phyloP scores from a whole-genome alignment of 257 asterid genomes.

The Nicotiana attenuata region DNA sequence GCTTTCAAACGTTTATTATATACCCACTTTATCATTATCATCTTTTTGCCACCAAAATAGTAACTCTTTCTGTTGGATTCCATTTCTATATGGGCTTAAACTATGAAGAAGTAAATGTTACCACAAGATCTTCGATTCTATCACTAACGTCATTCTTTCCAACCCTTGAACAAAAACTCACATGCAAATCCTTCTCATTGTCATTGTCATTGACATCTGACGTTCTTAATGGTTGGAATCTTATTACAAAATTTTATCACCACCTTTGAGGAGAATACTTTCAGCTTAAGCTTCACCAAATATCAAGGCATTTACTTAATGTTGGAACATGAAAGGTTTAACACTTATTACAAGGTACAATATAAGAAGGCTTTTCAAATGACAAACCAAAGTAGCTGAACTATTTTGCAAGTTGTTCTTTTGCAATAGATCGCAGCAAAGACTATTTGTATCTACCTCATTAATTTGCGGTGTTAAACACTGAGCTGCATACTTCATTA shows the following conservation, averaged over 20 bases:
- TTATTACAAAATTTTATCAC: neutral
- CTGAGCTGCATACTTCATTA: neutral
- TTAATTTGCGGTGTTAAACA: neutral
- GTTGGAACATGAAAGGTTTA: neutral
- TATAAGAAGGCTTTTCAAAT: neutral
- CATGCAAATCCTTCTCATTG: neutral
- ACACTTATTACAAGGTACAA: neutral
- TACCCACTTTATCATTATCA: neutral
- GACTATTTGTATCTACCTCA: neutral
- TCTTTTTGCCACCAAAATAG: neutral
- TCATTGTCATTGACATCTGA: neutral
- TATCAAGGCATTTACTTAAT: neutral
- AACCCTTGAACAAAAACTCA: neutral
- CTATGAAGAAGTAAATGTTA: neutral
- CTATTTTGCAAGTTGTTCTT: neutral
- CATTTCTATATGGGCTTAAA: neutral
- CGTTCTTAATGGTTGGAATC: neutral
- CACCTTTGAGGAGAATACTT: neutral
- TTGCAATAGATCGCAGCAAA: neutral
- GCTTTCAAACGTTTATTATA: neutral
- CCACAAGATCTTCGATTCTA: neutral
- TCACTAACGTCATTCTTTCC: neutral
- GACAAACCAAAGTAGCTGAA: neutral
- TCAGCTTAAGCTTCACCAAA: neutral
- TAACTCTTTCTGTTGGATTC: neutral